Evolutionary conservation across 2,329 filamentous ascomycete species (phyloP), one percentile per base, ranked within the genome.

Genomic region (Septoria petroselini): DNA sequence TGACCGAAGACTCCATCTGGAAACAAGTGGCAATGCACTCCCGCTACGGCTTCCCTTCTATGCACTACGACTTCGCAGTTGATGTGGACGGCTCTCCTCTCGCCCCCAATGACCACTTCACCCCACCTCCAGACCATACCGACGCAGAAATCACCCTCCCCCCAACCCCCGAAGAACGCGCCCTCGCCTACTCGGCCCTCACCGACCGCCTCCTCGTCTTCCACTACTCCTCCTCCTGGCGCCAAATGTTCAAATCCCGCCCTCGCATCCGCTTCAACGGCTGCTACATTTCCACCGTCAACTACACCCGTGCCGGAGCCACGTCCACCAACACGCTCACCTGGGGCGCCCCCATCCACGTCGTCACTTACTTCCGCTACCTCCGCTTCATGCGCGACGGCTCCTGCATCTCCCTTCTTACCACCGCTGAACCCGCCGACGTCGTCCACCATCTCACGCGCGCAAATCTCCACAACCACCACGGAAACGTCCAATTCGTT

Each of bases 291-390:
- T 88, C 84, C 68, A 97, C 91, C 0, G 90, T 95, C 52, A 97
- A 97, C 72, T 98, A 98, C 71, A 83, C 88, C 41, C 86, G 93
- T 18, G 75, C 88, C 0, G 93, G 93, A 25, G 86, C 86, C 52
- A 78, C 84, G 8, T 84, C 82, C 2, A 78, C 80, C 15, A 85
- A 83, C 57, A 83, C 83, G 47, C 72, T 85, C 14, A 85, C 86
- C 1, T 95, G 91, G 88, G 76, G 75, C 62, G 85, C 80, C 18
- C 91, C 91, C 7, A 85, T 97, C 29, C 90, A 95, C 67, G 94
- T 97, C 51, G 90, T 98, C 41, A 98, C 93, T 0, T 98, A 97
- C 72, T 98, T 95, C 73, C 88, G 93, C 50, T 98, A 97, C 71
- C 80, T 98, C 3, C 87, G 93, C 45, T 93, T 98, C 73, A 93